Evolutionary conservation across 495 filamentous ascomycete genomes (phyloP), one percentile per base, ranked within the genome.

Genomic region (Glarea lozoyensis): DNA sequence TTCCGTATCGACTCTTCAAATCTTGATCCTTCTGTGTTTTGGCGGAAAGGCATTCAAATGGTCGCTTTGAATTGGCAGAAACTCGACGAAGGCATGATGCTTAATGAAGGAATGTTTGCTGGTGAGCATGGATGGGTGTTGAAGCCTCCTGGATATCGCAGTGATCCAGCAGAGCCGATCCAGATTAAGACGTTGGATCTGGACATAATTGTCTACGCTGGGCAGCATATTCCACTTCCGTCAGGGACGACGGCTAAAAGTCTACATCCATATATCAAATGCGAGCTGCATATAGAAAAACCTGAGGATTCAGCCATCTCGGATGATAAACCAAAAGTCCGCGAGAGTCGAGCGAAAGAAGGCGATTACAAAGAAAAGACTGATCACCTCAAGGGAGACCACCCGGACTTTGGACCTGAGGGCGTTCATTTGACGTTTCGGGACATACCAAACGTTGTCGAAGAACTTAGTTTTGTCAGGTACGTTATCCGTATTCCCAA

Each of bases 41-140:
- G 92, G 92, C 77, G 92, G 34, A 84, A 85, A 39, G 92, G 92
- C 22, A 92, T 95, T 9, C 84, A 88, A 53, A 55, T 55, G 53
- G 52, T 55, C 18, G 90, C 90, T 1, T 68, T 96, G 30, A 97
- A 96, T 61, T 97, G 90, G 89, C 90, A 97, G 53, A 81, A 79
- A 42, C 78, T 79, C 55, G 90, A 96, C 55, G 79, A 82, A 43
- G 89, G 86, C 10, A 93, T 87, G 83, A 96, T 96, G 90, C 73
- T 95, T 1, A 95, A 95, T 55, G 78, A 88, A 53, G 90, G 76
- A 43, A 90, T 96, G 87, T 97, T 97, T 57, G 70, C 73, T 3
- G 82, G 80, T 10, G 82, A 82, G 1, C 69, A 67, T 3, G 90
- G 90, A 13, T 97, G 86, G 69, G 79, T 92, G 1, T 68, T 92